Evolutionary conservation across 352 stramenopile genomes (phyloP).

Genomic region (Globisporangium ultimum): DNA sequence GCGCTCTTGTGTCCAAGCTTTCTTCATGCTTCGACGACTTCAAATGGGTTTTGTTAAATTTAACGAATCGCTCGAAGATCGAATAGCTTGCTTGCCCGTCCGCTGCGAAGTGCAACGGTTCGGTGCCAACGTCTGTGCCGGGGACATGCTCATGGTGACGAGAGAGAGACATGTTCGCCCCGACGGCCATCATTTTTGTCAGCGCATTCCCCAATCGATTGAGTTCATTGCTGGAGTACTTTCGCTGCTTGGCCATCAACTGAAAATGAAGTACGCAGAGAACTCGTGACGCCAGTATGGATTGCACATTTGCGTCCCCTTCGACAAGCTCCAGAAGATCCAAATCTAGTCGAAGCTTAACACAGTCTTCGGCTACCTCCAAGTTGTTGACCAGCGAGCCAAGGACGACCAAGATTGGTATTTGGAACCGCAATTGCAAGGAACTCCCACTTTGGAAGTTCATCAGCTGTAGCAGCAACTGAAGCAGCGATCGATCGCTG

Average conservation of each 20-base stretch:
- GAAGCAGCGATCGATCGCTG: constrained; percentile 8
- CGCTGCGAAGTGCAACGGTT: constrained; percentile 7
- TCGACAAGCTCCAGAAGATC: constrained; percentile 11
- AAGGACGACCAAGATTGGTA: constrained; percentile 6
- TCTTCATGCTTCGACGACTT: background rate
- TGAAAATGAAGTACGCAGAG: constrained; percentile 13
- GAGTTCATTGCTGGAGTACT: constrained; percentile 1
- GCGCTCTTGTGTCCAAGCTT: background rate
- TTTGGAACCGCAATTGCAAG: constrained; percentile 5
- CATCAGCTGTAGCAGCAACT: constrained; percentile 7
- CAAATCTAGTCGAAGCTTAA: constrained; percentile 3
- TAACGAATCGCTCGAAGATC: constrained; percentile 6
- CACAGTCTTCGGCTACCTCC: constrained; percentile 7
- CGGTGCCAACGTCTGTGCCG: background rate
- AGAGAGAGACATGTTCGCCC: constrained; percentile 2
- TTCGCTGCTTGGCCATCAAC: background rate
- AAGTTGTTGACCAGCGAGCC: constrained; percentile 11
- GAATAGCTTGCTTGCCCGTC: constrained; percentile 6
- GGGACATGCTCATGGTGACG: background rate
- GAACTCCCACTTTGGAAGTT: constrained; percentile 4
- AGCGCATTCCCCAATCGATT: constrained; percentile 10
- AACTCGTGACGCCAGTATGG: constrained; percentile 11
- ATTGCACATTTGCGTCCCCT: background rate
- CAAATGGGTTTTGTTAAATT: background rate
- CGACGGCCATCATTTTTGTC: constrained; percentile 6